Percentiles rank a stretch among this genome's conserved stretches.
These are phyloP conservation scores for Pleurozium schreberi DNA, from an alignment of 225 moss, liverwort and hornwort species.

Conservation along the genomic window DNA sequence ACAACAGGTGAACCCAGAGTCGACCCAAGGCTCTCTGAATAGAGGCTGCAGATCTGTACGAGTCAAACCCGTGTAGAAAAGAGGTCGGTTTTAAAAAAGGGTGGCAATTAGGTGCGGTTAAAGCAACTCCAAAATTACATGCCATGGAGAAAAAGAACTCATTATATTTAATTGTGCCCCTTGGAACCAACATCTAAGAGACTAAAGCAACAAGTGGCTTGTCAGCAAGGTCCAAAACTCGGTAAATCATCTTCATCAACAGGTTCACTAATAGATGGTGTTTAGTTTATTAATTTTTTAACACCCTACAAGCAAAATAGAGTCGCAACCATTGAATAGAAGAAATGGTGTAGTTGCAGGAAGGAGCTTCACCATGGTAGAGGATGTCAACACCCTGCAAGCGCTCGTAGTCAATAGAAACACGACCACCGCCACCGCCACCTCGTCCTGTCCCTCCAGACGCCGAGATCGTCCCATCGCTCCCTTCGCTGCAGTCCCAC, in stretches of 20 bases:
- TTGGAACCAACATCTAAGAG: not conserved
- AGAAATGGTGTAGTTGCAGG: not conserved
- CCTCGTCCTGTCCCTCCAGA: slow-evolving; percentile 74
- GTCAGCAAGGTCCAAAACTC: not conserved
- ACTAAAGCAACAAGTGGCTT: not conserved
- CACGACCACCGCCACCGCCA: slow-evolving; percentile 83
- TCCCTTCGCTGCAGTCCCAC: slow-evolving; percentile 32
- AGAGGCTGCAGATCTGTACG: not conserved
- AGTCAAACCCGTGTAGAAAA: no score
- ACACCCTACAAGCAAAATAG: not conserved
- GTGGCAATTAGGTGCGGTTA: not conserved
- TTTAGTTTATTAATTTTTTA: no score
- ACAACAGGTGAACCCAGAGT: not conserved
- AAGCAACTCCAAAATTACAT: not conserved
- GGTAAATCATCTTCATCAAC: not conserved
- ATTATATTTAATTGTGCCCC: not conserved
- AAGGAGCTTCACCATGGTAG: slow-evolving; percentile 33
- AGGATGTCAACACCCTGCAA: slow-evolving; percentile 37
- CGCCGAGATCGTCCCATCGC: slow-evolving; percentile 38
- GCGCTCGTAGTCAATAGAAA: slow-evolving; percentile 29
- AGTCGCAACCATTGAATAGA: not conserved
- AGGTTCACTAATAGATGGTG: not conserved
- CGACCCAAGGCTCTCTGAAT: not conserved
- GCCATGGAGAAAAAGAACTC: not conserved
- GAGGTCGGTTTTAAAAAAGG: no score